These are phyloP conservation scores for Phytophthora cryptogea DNA, from an alignment of 352 stramenopile genomes.

Conservation along the genomic window DNA sequence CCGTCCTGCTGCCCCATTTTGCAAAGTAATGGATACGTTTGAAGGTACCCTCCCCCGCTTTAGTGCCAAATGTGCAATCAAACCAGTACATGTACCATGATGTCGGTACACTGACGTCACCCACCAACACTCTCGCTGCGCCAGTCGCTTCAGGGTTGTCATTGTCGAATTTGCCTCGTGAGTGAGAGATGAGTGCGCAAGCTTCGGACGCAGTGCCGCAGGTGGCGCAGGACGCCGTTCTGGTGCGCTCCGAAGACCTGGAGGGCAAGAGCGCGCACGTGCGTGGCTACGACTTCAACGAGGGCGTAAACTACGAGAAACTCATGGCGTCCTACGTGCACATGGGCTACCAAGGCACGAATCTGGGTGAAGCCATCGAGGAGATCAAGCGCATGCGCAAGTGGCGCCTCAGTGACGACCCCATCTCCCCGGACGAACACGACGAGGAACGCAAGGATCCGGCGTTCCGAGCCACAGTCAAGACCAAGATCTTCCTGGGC, in stretches of 20 bases:
- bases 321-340: constrained; percentile 82
- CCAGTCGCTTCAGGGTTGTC: constrained; percentile 11
- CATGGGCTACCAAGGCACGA: constrained; percentile 97
- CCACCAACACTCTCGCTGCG: constrained; percentile 15
- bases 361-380: constrained; percentile 96
- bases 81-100: neutral
- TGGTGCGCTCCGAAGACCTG: constrained; percentile 79
- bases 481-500: constrained; percentile 98
- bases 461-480: constrained; percentile 80
- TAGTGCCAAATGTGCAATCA: too few species aligned
- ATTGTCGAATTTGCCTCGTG: constrained; percentile 18
- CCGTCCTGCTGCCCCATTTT: constrained; percentile 24
- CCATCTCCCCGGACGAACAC: constrained; percentile 91
- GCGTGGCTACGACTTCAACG: constrained; percentile 91
- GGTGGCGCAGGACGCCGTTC: constrained; percentile 71
- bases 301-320: constrained; percentile 86
- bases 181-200: constrained; percentile 17
- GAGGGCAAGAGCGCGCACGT: constrained; percentile 68
- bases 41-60: too few species aligned
- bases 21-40: too few species aligned
- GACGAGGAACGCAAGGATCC: constrained; percentile 89
- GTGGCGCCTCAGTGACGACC: constrained; percentile 96
- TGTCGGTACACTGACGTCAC: constrained; percentile 1
- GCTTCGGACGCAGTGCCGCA: constrained; percentile 35
- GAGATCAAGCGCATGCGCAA: constrained; percentile 99